These are phyloP conservation scores for Lathyrus oleraceus DNA, from an alignment of 306 rosid genomes.

Conservation along the genomic window DNA sequence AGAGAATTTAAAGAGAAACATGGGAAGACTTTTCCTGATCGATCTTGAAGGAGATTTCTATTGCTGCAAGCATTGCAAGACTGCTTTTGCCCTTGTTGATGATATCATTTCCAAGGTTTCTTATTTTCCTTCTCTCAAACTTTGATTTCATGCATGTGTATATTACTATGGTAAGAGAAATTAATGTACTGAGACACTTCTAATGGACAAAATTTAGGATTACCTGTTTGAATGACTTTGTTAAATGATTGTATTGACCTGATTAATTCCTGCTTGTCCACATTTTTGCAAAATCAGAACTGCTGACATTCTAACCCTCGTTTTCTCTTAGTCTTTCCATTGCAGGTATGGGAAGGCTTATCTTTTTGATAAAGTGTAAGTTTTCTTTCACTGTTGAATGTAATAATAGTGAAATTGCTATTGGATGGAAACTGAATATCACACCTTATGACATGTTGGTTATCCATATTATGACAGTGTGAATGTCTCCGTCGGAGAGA, in stretches of 20 bases:
- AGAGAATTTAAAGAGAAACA: no score
- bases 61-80: conserved; percentile 69
- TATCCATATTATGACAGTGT: conserved; percentile 52
- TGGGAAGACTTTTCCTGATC: conserved; percentile 71
- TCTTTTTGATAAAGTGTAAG: conserved; percentile 75
- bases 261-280: no score
- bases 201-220: no score
- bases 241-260: no score
- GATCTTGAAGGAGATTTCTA: conserved; percentile 63
- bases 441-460: not conserved
- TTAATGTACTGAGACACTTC: no score
- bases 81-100: conserved; percentile 62
- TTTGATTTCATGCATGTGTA: no score
- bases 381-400: not conserved
- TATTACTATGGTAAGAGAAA: no score
- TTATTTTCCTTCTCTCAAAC: not conserved
- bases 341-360: conserved; percentile 74
- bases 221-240: no score
- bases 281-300: not conserved
- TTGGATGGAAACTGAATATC: conserved; percentile 1
- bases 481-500: conserved; percentile 63
- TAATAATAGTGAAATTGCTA: conserved; percentile 7
- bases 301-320: conserved; percentile 32
- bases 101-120: conserved; percentile 63
- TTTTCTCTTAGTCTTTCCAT: conserved; percentile 56